A percentile compares a stretch with the other conserved stretches of the same genome.
Conservation (phyloP, 345 rosid species). For the Brassica juncea region DNA sequence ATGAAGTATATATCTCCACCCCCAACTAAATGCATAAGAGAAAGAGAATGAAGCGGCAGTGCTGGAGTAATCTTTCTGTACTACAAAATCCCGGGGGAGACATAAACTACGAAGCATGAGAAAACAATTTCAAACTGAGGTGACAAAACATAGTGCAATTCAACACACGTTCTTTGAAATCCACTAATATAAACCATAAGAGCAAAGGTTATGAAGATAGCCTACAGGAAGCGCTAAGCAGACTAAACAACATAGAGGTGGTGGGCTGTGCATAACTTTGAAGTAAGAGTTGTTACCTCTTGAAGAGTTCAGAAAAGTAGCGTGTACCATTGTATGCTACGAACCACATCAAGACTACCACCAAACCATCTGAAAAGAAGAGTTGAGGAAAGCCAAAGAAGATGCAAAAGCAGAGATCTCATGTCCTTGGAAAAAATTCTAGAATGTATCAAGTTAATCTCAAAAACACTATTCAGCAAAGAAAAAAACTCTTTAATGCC, state of each 20-base stretch:
- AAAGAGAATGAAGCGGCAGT: neutral
- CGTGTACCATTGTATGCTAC: conserved; percentile 69
- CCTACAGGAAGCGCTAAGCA: neutral
- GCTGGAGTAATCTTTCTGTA: neutral
- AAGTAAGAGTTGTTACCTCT: conserved; percentile 47
- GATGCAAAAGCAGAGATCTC: conserved; percentile 11
- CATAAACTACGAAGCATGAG: conserved; percentile 2
- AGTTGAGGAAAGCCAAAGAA: conserved; percentile 48
- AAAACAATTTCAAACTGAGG: neutral
- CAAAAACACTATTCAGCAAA: neutral
- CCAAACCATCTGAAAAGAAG: conserved; percentile 61
- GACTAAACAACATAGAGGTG: neutral
- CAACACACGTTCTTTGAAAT: conserved; percentile 3
- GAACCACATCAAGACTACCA: conserved; percentile 86
- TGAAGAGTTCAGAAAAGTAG: conserved; percentile 58
- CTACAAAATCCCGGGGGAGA: neutral
- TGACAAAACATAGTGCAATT: conserved; percentile 10
- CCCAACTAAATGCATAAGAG: conserved; percentile 15
- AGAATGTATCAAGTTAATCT: neutral
- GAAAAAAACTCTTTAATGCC: neutral
- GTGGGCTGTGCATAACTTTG: neutral
- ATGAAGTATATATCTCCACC: neutral
- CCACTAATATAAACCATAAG: neutral
- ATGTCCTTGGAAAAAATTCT: no score
- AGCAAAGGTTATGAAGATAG: neutral